Conservation (phyloP, 805 yeast genomes). For the Citeromyces matritensis region DNA sequence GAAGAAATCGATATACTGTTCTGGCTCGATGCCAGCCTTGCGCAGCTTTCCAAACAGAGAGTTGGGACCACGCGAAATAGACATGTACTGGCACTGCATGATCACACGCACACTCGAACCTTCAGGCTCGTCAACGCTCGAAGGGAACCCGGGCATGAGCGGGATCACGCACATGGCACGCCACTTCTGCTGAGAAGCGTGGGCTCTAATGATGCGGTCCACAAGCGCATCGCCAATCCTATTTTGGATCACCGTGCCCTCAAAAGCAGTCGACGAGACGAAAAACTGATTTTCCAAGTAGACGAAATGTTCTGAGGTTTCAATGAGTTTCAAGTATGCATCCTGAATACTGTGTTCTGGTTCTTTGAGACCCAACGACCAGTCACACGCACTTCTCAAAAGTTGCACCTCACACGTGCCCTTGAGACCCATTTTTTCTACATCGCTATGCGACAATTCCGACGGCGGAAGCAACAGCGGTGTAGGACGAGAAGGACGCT, state of each 20-base stretch:
- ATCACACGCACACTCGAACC: conserved; percentile 93
- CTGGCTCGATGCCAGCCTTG: conserved; percentile 73
- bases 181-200: conserved; percentile 66
- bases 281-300: conserved; percentile 95
- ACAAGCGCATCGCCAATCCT: conserved; percentile 93
- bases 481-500: conserved; percentile 86
- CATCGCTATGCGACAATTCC: conserved; percentile 64
- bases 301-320: conserved; percentile 81
- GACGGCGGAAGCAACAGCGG: conserved; percentile 90
- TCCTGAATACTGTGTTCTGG: conserved; percentile 84
- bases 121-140: conserved; percentile 84
- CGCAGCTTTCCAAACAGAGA: conserved; percentile 77
- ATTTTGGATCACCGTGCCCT: conserved; percentile 73
- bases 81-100: conserved; percentile 91
- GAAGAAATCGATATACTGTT: conserved; percentile 81
- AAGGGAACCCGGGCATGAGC: conserved; percentile 93
- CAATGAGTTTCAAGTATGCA: conserved; percentile 84
- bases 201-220: conserved; percentile 88
- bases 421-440: conserved; percentile 38
- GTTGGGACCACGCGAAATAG: conserved; percentile 79
- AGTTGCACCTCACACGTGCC: conserved; percentile 92
- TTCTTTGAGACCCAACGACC: conserved; percentile 85
- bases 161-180: conserved; percentile 87
- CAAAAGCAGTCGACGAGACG: conserved; percentile 75
- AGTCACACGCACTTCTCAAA: conserved; percentile 74